phyloP scores from a whole-genome alignment of 345 rosid genomes.

The Aquilaria sinensis region DNA sequence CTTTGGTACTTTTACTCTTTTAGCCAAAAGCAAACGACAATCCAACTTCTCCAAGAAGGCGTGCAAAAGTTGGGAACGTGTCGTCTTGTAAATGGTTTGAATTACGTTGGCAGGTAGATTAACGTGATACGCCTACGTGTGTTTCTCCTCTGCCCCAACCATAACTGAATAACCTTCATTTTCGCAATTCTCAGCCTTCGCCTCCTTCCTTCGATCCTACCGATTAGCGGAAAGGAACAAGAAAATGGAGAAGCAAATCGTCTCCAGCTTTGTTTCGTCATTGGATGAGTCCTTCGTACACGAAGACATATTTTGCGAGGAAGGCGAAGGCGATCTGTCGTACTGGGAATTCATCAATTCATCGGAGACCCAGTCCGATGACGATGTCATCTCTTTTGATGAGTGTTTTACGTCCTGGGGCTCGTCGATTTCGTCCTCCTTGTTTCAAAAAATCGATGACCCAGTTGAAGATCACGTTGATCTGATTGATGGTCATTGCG shows the following conservation, averaged over 20 bases:
- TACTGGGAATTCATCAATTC: constrained; percentile 36
- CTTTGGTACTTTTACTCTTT: too few species aligned
- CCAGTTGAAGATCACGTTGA: neutral
- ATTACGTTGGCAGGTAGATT: neutral
- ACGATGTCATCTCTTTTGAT: constrained; percentile 4
- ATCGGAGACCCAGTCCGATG: constrained; percentile 26
- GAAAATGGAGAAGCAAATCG: constrained; percentile 2
- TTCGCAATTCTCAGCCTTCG: too few species aligned
- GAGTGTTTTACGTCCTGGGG: constrained; percentile 18
- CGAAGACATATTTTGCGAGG: constrained; percentile 12
- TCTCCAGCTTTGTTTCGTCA: neutral
- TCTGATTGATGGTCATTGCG: neutral
- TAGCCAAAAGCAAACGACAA: too few species aligned
- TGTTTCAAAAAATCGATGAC: neutral
- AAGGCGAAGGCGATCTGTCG: constrained; percentile 15
- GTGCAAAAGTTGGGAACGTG: too few species aligned
- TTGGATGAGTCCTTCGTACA: constrained; percentile 1
- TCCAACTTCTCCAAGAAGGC: too few species aligned
- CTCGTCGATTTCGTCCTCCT: constrained; percentile 12
- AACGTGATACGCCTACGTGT: constrained; percentile 8
- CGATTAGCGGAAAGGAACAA: neutral
- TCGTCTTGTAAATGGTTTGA: neutral
- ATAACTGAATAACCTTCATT: neutral
- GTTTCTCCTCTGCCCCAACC: neutral
- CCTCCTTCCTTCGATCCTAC: too few species aligned